Evolutionary conservation across 768 basidiomycete genomes (phyloP).

Genomic region (Phylloporus scabripes): DNA sequence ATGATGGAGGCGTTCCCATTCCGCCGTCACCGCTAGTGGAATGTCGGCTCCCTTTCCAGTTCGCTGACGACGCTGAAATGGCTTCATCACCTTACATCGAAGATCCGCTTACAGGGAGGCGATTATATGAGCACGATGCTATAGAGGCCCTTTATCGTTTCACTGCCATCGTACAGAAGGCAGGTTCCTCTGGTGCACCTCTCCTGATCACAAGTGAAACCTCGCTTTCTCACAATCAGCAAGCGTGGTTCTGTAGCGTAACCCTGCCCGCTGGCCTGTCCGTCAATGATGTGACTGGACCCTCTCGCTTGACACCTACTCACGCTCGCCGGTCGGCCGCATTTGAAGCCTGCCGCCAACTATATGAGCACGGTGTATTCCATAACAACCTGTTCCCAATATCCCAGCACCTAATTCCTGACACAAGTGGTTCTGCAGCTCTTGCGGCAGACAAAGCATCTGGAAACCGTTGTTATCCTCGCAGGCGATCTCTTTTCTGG

Average conservation of each 20-base stretch:
- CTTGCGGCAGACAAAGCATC: conserved; percentile 25
- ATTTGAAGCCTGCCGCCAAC: conserved; percentile 46
- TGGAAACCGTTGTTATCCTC: conserved; percentile 51
- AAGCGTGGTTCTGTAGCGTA: conserved; percentile 44
- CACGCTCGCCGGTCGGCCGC: conserved; percentile 58
- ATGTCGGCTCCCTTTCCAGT: conserved; percentile 38
- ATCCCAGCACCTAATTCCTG: conserved; percentile 2
- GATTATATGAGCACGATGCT: conserved; percentile 56
- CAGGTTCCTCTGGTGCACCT: conserved; percentile 4
- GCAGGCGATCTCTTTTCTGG: conserved; percentile 69
- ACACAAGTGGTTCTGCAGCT: background rate
- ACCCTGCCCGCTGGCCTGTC: conserved; percentile 41
- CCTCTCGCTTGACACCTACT: conserved; percentile 39
- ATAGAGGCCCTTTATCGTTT: conserved; percentile 52
- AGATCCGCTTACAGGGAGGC: conserved; percentile 59
- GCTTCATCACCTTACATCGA: conserved; percentile 36
- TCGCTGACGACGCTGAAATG: conserved; percentile 39
- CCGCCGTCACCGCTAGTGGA: conserved; percentile 43
- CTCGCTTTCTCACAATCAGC: conserved; percentile 13
- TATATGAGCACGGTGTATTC: conserved; percentile 48
- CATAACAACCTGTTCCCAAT: conserved; percentile 42
- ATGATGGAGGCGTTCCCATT: conserved; percentile 29
- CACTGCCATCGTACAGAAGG: conserved; percentile 23
- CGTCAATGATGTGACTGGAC: conserved; percentile 40
- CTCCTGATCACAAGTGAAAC: conserved; percentile 23